Base-by-base conservation (phyloP, 352 stramenopile species). In the Phytophthora parvispora region DNA sequence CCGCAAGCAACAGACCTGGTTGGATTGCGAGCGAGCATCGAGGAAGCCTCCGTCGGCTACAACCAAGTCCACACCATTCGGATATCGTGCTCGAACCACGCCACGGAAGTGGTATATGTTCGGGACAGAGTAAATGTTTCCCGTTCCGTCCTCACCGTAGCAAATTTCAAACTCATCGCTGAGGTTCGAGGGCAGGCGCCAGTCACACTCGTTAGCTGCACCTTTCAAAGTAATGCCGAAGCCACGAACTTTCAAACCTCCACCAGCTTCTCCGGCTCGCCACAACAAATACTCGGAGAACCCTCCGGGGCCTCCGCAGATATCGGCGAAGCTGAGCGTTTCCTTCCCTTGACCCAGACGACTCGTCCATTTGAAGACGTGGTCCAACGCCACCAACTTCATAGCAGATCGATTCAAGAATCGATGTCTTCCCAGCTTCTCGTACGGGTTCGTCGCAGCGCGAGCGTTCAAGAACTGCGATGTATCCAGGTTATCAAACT, bases 231-330 rank as follows among this genome's bases (percentile, higher is more conserved):
- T 88, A 22, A 95, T 95, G 0, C 88, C 88, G 51, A 83, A 91
- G 27, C 88, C 88, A 18, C 63, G 56, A 32, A 80, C 27, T 7
- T 59, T 38, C 28, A 18, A 9, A 3, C 32, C 18, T 27, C 18
- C 24, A 13, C 48, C 38, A 7, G 4, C 32, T n/a, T 54, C 18
- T 34, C 28, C 20, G n/a, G 20, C 49, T 52, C 69, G 69, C 86
- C 84, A 96, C 20, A 94, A 52, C 9, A 96, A 45, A 71, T 91
- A 94, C 76, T 96, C 88, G 15, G 85, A 92, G 58, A 96, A 96
- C 4, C 88, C 88, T 5, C 88, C 88, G 0, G 88, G 88, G 0
- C 85, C 88, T n/a, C 88, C 88, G 49, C 88, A 96, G 29, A 94
- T 67, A 51, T 96, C 88, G 6, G 77, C 82, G 67, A 96, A 96